Evolutionary conservation across 768 basidiomycete genomes (phyloP), one percentile per base, ranked within the genome.

Genomic region (Paxillus involutus): DNA sequence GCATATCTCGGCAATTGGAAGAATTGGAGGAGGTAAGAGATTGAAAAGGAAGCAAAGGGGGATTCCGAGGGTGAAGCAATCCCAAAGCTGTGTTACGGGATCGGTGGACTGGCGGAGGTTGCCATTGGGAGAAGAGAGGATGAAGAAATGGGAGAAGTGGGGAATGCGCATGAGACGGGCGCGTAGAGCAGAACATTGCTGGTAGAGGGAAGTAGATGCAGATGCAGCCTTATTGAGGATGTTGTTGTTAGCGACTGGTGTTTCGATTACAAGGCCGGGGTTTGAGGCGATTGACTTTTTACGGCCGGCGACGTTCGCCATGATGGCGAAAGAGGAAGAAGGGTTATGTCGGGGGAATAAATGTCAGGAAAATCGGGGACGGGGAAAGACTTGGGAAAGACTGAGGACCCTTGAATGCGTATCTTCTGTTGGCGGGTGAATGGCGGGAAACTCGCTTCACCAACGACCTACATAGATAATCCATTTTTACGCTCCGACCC

Each of bases 1-100:
- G 63, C 84, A 78, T 50, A 91, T 83, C 24, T 68, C 65, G 58
- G 81, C 79, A 65, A 76, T 78, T 36, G 71, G 75, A 13, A 58
- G 62, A 19, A 68, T 63, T 14, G 75, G 71, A 3, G 68, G 65
- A 37, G 88, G 88, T 52, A 98, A 85, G 70, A 89, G 85, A 74
- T 99, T 96, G 79, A 92, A 96, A 63, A 99, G 85, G 77, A 90
- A 97, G 75, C 94, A 96, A 61, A 98, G 88, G 43, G 94, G 88
- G 45, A 92, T 86, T 54, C 97, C 97, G 35, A 94, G 82, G 40
- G 94, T 86, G 74, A 99, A 91, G 68, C 91, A 86, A 66, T 93
- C 91, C 88, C 95, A 96, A 47, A 98, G 85, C 70, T 94, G 91
- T 44, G 89, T 87, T 63, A 99, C 96, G 36, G 94, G 92, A 75